phyloP scores from a whole-genome alignment of 805 yeast species.

The Saturnispora diversa region DNA sequence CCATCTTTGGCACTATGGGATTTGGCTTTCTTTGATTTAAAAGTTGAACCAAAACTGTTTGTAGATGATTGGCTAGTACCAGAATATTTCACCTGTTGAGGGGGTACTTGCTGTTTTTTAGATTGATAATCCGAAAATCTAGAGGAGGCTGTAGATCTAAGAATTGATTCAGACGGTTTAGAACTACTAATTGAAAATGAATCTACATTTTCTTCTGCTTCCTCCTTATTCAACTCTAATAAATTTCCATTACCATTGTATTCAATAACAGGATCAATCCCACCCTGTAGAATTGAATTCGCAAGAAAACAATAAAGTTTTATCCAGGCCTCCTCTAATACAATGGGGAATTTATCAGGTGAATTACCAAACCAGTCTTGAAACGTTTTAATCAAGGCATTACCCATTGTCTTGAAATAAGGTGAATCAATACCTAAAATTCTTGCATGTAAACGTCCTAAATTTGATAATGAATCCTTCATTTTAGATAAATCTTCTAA shows the following conservation, averaged over 20 bases:
- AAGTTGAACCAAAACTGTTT: not conserved
- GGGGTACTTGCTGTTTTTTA: not conserved
- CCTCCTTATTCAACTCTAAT: slow-evolving; percentile 6
- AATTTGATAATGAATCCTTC: slow-evolving; percentile 49
- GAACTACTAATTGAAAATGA: slow-evolving; percentile 6
- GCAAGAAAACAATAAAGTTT: slow-evolving; percentile 61
- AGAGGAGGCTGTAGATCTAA: slow-evolving; percentile 3
- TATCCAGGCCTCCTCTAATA: slow-evolving; percentile 64
- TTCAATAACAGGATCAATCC: slow-evolving; percentile 41
- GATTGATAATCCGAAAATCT: slow-evolving; percentile 3
- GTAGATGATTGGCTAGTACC: too few species aligned
- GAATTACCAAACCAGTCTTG: slow-evolving; percentile 45
- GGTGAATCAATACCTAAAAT: slow-evolving; percentile 64
- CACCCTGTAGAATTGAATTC: slow-evolving; percentile 56
- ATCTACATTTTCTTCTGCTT: slow-evolving; percentile 5
- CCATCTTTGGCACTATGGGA: slow-evolving; percentile 16
- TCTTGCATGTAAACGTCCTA: slow-evolving; percentile 71
- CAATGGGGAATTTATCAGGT: slow-evolving; percentile 40
- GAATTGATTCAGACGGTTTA: not conserved
- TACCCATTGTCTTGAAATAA: slow-evolving; percentile 66
- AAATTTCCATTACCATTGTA: slow-evolving; percentile 16
- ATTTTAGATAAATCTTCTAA: slow-evolving; percentile 51
- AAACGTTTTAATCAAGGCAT: slow-evolving; percentile 59
- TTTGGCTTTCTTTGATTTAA: slow-evolving; percentile 7
- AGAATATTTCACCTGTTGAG: too few species aligned